Percentiles rank a stretch among this genome's conserved stretches.
These are phyloP conservation scores for Danielozyma ontarioensis DNA, from an alignment of 805 yeast species.

Conservation along the genomic window DNA sequence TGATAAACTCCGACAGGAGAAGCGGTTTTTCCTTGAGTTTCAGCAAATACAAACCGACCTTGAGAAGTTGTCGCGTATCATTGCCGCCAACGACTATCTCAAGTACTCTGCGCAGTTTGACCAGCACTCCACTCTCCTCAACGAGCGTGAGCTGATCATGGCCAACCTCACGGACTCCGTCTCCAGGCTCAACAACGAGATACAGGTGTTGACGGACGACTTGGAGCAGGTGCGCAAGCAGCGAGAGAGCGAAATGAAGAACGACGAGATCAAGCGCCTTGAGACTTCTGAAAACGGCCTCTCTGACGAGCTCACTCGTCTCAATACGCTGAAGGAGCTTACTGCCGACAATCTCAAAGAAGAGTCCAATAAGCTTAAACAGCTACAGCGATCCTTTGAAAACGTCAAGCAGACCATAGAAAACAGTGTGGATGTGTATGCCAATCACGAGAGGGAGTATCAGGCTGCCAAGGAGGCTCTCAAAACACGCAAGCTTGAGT, in stretches of 20 bases:
- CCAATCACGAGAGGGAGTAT: constrained; percentile 41
- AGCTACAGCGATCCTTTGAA: constrained; percentile 26
- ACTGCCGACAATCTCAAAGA: constrained; percentile 54
- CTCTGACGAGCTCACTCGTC: constrained; percentile 61
- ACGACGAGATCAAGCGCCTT: constrained; percentile 54
- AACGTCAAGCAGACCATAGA: constrained; percentile 28
- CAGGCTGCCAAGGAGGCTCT: constrained; percentile 40
- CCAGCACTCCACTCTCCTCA: constrained; percentile 39
- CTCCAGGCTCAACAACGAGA: constrained; percentile 48
- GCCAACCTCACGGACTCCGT: constrained; percentile 39
- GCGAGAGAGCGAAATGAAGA: constrained; percentile 53
- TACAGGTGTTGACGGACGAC: constrained; percentile 55
- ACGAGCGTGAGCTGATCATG: constrained; percentile 36
- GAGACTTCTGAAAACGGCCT: constrained; percentile 53
- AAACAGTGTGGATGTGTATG: constrained; percentile 32
- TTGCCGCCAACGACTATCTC: constrained; percentile 71
- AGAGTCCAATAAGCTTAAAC: constrained; percentile 23
- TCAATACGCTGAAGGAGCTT: constrained; percentile 59
- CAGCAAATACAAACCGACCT: constrained; percentile 79
- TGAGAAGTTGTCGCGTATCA: constrained; percentile 68
- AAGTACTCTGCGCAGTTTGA: constrained; percentile 35
- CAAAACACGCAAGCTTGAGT: constrained; percentile 39
- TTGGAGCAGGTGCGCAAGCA: constrained; percentile 46
- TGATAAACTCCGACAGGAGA: constrained; percentile 74
- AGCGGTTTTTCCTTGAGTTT: constrained; percentile 75